Percentiles rank a stretch among this genome's conserved stretches.
Evolutionary conservation across 2,329 filamentous ascomycete genomes (phyloP).

Genomic region (Monosporascus sp.): DNA sequence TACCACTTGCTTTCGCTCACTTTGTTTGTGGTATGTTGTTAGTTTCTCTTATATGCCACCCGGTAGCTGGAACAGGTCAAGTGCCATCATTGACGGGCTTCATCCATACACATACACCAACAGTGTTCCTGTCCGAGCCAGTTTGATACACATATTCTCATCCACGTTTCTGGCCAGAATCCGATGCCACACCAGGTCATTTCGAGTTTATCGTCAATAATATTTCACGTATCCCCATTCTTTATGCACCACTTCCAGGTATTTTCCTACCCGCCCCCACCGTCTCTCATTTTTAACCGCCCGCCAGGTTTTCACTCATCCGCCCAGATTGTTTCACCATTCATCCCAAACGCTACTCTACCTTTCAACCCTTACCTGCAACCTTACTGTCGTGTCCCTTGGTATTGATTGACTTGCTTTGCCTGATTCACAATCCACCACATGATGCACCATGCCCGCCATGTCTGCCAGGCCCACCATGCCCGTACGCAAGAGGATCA

Average conservation of each 20-base stretch:
- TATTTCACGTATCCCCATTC: too few species aligned
- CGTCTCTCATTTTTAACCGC: background rate
- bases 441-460: background rate
- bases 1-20: slow-evolving; percentile 27
- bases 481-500: slow-evolving; percentile 7
- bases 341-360: background rate
- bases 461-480: background rate
- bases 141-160: too few species aligned
- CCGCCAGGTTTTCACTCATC: background rate
- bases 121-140: too few species aligned
- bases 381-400: background rate
- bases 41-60: background rate
- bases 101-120: background rate
- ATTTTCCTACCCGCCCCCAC: too few species aligned
- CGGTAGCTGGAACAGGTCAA: slow-evolving; percentile 3
- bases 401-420: background rate
- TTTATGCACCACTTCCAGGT: too few species aligned
- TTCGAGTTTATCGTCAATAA: too few species aligned
- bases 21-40: slow-evolving; percentile 23
- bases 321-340: background rate
- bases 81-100: background rate
- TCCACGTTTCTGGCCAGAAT: too few species aligned
- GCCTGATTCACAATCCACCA: background rate
- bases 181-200: too few species aligned
- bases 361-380: background rate